Evolutionary conservation across 2,329 filamentous ascomycete genomes (phyloP).

Genomic region (Cercospora canescens): DNA sequence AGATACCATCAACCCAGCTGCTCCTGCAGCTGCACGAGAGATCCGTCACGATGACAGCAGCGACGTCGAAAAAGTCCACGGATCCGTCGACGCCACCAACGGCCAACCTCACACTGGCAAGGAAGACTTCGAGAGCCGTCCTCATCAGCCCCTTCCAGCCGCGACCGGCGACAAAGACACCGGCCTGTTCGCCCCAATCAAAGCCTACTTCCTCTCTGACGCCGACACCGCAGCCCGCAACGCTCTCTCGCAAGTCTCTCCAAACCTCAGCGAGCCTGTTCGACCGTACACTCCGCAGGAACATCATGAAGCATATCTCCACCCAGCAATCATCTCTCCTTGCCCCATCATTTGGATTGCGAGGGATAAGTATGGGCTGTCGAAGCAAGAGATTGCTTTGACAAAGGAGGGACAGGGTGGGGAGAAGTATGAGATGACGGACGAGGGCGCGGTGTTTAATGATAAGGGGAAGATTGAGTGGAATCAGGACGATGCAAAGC

Average conservation of each 20-base stretch:
- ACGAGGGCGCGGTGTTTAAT: conserved; percentile 47
- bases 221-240: conserved; percentile 18
- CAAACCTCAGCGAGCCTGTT: conserved; percentile 33
- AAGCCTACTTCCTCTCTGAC: conserved; percentile 25
- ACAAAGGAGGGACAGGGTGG: conserved; percentile 35
- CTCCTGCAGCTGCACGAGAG: not conserved
- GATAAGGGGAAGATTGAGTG: conserved; percentile 47
- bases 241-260: conserved; percentile 37
- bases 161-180: not conserved
- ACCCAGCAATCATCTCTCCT: conserved; percentile 45
- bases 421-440: conserved; percentile 37
- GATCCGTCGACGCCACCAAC: conserved; percentile 9
- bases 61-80: conserved; percentile 8
- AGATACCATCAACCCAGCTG: conserved; percentile 13
- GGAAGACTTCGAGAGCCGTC: not conserved
- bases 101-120: not conserved
- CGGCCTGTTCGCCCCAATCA: conserved; percentile 23
- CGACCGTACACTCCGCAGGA: conserved; percentile 33
- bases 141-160: not conserved
- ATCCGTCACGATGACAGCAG: not conserved
- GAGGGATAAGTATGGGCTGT: conserved; percentile 45
- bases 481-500: conserved; percentile 39
- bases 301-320: conserved; percentile 44
- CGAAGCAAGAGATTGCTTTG: conserved; percentile 38
- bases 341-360: conserved; percentile 47